Percentiles rank a stretch among this genome's conserved stretches.
Conservation (phyloP, 345 rosid species). For the Citrus hindsii region DNA sequence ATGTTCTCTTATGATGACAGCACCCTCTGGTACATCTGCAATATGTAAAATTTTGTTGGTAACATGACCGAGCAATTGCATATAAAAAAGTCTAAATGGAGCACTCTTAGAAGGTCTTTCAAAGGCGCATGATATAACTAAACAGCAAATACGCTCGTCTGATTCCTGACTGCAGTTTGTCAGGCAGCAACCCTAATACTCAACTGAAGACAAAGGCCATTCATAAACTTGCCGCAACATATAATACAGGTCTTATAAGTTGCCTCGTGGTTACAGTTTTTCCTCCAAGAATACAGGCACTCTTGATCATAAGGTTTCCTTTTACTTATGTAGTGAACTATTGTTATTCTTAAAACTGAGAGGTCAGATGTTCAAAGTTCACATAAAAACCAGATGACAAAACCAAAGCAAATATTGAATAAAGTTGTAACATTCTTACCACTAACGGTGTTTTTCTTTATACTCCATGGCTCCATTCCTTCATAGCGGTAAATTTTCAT, state of each 20-base stretch:
- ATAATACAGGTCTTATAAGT: background rate
- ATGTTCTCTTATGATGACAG: constrained; percentile 81
- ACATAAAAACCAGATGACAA: background rate
- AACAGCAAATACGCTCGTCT: background rate
- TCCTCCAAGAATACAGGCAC: background rate
- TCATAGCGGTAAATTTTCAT: constrained; percentile 87
- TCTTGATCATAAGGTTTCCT: background rate
- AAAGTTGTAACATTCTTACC: constrained; percentile 34
- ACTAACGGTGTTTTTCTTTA: constrained; percentile 60
- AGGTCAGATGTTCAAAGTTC: background rate
- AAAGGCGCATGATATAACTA: background rate
- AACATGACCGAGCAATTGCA: background rate
- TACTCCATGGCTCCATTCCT: constrained; percentile 94
- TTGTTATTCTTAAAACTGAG: background rate
- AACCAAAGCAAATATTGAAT: background rate
- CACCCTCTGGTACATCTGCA: constrained; percentile 99
- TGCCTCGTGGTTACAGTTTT: background rate
- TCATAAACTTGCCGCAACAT: background rate
- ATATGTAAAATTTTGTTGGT: constrained; percentile 4
- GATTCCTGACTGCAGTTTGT: background rate
- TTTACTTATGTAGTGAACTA: background rate
- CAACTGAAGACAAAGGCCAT: background rate
- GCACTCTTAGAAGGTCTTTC: background rate
- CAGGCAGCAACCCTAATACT: background rate
- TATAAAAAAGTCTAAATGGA: background rate